Conservation (phyloP, 345 rosid genomes). For the Lumnitzera littorea region DNA sequence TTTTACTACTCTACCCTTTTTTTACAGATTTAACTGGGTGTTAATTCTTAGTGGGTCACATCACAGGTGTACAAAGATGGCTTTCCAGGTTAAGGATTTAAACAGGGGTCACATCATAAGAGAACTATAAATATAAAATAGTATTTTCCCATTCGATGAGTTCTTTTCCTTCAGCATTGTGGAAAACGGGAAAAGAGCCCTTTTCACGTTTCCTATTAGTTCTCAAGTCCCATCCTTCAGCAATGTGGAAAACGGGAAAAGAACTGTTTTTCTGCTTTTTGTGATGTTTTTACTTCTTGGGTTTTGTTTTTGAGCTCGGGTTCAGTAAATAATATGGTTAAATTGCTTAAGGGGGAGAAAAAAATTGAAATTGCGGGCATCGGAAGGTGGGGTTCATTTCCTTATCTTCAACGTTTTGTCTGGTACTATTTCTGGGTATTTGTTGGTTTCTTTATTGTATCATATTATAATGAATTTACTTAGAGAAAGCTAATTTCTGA, state of each 20-base stretch:
- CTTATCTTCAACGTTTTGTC: conserved; percentile 7
- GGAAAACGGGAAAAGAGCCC: not conserved
- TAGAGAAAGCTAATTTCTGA: too few relatives aligned
- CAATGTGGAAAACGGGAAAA: not conserved
- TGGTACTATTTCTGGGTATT: conserved; percentile 7
- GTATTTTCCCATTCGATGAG: conserved; percentile 2
- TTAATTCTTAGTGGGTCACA: conserved; percentile 92
- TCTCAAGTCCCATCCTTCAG: conserved; percentile 9
- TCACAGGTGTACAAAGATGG: conserved; percentile 63
- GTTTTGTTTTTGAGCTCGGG: too few relatives aligned
- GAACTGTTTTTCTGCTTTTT: too few relatives aligned
- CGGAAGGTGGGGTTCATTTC: conserved; percentile 7
- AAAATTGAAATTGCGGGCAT: too few relatives aligned
- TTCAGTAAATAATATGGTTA: too few relatives aligned
- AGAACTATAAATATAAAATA: conserved; percentile 1
- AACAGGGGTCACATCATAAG: conserved; percentile 44
- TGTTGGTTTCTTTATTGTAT: not conserved
- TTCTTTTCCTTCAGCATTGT: not conserved
- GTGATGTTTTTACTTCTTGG: too few relatives aligned
- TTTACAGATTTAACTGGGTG: conserved; percentile 67
- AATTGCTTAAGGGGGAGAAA: too few relatives aligned
- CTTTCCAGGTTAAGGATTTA: conserved; percentile 45
- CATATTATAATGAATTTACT: too few relatives aligned
- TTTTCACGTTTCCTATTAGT: conserved; percentile 4
- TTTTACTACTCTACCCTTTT: conserved; percentile 1